Evolutionary conservation across 345 rosid species (phyloP).

Genomic region (Microcos paniculata): DNA sequence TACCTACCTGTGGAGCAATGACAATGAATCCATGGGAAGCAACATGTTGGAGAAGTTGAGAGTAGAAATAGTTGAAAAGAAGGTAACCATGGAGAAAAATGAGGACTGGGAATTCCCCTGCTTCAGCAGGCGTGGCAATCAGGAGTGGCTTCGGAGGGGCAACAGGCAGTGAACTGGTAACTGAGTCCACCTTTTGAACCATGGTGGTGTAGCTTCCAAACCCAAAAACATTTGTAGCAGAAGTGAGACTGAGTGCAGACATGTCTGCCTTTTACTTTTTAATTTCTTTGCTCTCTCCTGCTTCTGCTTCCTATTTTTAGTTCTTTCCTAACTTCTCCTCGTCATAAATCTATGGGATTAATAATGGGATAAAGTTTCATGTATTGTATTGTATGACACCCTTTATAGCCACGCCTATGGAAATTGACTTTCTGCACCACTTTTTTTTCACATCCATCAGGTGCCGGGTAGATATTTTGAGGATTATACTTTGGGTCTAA

Average conservation of each 20-base stretch:
- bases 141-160: conserved; percentile 71
- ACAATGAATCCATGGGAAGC: conserved; percentile 92
- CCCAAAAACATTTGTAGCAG: conserved; percentile 40
- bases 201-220: conserved; percentile 42
- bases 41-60: conserved; percentile 80
- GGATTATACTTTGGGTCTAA: too few relatives aligned
- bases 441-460: too few relatives aligned
- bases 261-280: background rate
- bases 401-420: too few relatives aligned
- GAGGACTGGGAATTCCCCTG: conserved; percentile 69
- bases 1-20: conserved; percentile 77
- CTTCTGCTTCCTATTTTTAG: too few relatives aligned
- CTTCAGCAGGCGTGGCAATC: conserved; percentile 59
- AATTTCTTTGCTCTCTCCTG: too few relatives aligned
- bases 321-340: too few relatives aligned
- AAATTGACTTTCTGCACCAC: too few relatives aligned
- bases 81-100: conserved; percentile 85
- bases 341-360: too few relatives aligned
- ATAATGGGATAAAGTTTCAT: too few relatives aligned
- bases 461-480: too few relatives aligned
- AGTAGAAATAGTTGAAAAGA: conserved; percentile 77
- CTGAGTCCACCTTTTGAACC: conserved; percentile 37
- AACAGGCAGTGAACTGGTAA: conserved; percentile 9
- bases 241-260: background rate
- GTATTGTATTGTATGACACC: too few relatives aligned